Evolutionary conservation across 805 yeast genomes (phyloP).

Genomic region (Yamadazyma akitaensis): DNA sequence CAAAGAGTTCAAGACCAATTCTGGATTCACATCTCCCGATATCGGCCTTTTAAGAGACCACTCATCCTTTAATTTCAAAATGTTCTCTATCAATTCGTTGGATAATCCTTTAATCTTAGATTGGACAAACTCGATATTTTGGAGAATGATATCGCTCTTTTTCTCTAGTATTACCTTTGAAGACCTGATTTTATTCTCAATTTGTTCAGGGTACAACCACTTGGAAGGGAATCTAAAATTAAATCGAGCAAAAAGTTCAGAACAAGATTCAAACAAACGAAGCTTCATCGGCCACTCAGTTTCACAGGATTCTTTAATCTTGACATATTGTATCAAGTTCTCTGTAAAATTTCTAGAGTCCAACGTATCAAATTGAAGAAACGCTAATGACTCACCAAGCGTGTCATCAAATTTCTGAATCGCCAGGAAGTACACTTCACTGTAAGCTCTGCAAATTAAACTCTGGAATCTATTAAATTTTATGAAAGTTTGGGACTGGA

Average conservation of each 20-base stretch:
- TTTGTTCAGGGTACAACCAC: constrained; percentile 64
- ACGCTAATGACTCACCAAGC: constrained; percentile 29
- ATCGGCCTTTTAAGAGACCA: constrained; percentile 54
- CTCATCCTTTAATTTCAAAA: constrained; percentile 26
- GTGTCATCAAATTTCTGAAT: constrained; percentile 28
- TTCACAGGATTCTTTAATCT: constrained; percentile 2
- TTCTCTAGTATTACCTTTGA: constrained; percentile 35
- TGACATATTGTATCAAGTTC: constrained; percentile 8
- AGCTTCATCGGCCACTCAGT: constrained; percentile 7
- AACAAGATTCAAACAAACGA: constrained; percentile 1
- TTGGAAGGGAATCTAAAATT: constrained; percentile 42
- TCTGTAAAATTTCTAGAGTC: constrained; percentile 8
- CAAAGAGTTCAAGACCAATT: constrained; percentile 41
- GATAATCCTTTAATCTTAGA: constrained; percentile 42
- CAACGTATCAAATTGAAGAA: constrained; percentile 10
- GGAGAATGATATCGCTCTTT: constrained; percentile 36
- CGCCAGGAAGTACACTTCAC: constrained; percentile 29
- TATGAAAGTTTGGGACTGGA: constrained; percentile 49
- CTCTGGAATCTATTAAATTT: constrained; percentile 61
- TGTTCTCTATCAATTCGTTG: constrained; percentile 28
- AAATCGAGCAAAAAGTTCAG: constrained; percentile 7
- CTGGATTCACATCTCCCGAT: constrained; percentile 40
- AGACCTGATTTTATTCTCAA: constrained; percentile 47
- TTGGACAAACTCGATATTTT: constrained; percentile 40
- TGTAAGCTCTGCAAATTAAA: constrained; percentile 39